These are phyloP conservation scores for Myxozyma neglecta DNA, from an alignment of 805 yeast species.

Conservation along the genomic window DNA sequence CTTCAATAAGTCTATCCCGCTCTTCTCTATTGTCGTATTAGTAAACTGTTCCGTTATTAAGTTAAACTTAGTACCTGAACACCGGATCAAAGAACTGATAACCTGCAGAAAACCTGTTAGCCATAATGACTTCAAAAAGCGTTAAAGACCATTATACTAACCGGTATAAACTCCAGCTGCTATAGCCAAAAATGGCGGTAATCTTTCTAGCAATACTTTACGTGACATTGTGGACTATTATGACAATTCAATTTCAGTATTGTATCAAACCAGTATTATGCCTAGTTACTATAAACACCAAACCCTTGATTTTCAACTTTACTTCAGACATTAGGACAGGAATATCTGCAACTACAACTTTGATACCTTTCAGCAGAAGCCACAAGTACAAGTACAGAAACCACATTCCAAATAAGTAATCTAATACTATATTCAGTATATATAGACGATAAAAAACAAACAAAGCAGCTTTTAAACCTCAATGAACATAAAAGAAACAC, in stretches of 20 bases:
- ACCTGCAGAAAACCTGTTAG: conserved; percentile 1
- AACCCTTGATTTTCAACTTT: no score
- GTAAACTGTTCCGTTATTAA: background rate
- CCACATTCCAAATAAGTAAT: background rate
- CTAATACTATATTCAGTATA: background rate
- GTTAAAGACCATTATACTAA: background rate
- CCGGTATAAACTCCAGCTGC: conserved; percentile 22
- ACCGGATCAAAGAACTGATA: conserved; percentile 22
- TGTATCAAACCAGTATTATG: no score
- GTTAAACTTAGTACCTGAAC: conserved; percentile 6
- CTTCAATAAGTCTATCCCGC: conserved; percentile 16
- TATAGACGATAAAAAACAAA: background rate
- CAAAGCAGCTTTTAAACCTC: background rate
- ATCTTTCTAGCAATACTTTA: background rate
- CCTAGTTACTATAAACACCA: no score
- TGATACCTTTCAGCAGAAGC: no score
- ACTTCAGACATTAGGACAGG: no score
- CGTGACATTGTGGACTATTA: conserved; percentile 14
- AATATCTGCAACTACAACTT: no score
- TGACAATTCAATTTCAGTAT: background rate
- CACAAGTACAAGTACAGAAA: no score
- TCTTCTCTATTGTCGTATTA: conserved; percentile 7
- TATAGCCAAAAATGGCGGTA: conserved; percentile 18
- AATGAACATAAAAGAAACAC: background rate
- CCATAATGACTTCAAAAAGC: background rate